Evolutionary conservation across 1,139 yeast species (phyloP).

Genomic region (Wickerhamiella pararugosa): DNA sequence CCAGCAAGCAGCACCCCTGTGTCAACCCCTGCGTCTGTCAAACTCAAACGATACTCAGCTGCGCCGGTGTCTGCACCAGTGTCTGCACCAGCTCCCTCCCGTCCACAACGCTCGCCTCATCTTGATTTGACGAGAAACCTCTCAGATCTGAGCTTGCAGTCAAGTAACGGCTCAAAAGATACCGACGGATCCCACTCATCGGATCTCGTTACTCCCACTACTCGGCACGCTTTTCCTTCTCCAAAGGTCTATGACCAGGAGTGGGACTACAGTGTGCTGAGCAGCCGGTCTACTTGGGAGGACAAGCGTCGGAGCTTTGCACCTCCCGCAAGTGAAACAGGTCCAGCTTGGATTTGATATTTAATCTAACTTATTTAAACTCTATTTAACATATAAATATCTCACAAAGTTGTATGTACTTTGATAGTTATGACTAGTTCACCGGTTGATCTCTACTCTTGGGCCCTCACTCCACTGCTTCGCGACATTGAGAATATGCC

Average conservation of each 20-base stretch:
- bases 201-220: conserved; percentile 2
- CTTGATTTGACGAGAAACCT: conserved; percentile 2
- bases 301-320: no score
- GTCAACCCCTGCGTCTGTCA: not conserved
- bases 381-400: no score
- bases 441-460: no score
- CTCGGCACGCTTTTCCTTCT: not conserved
- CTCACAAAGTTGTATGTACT: no score
- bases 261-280: conserved; percentile 1
- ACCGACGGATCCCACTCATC: not conserved
- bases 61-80: not conserved
- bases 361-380: no score
- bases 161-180: conserved; percentile 1
- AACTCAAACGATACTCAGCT: conserved; percentile 2
- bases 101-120: conserved; percentile 1
- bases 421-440: no score
- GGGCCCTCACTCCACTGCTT: no score
- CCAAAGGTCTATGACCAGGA: conserved; percentile 2
- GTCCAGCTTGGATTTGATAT: no score
- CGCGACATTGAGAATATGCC: no score
- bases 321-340: no score
- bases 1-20: not conserved
- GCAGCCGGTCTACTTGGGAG: no score
- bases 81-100: not conserved
- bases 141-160: conserved; percentile 2